phyloP scores from a whole-genome alignment of 2,329 filamentous ascomycete species.

The Verticillium isaacii region DNA sequence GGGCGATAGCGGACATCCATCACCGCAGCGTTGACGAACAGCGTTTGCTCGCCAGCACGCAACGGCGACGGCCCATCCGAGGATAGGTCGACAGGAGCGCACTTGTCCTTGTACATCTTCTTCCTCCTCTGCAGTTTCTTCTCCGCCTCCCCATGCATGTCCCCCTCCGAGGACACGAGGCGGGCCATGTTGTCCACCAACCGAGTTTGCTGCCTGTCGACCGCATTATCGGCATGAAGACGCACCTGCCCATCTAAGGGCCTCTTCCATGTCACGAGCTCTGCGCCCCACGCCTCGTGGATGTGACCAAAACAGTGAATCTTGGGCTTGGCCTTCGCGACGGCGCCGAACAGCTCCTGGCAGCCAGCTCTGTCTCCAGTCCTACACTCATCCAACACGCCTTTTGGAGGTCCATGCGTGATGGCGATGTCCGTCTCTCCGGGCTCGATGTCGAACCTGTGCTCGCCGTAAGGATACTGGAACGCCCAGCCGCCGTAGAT shows the following conservation, averaged over 20 bases:
- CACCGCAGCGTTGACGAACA: constrained; percentile 53
- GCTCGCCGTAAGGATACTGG: constrained; percentile 29
- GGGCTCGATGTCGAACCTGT: constrained; percentile 19
- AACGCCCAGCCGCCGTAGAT: constrained; percentile 34
- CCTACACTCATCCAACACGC: constrained; percentile 33
- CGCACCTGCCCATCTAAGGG: neutral
- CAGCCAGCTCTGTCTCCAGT: constrained; percentile 22
- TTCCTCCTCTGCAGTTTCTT: neutral
- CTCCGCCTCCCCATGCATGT: neutral
- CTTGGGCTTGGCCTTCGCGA: constrained; percentile 21
- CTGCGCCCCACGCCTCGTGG: constrained; percentile 29
- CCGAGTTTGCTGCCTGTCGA: constrained; percentile 38
- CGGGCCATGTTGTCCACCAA: constrained; percentile 29
- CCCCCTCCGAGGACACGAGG: neutral
- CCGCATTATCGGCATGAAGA: constrained; percentile 23
- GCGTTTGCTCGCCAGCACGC: constrained; percentile 34
- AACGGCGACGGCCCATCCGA: constrained; percentile 19
- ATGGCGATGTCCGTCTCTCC: constrained; percentile 23
- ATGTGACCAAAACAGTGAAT: constrained; percentile 33
- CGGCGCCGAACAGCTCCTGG: constrained; percentile 21
- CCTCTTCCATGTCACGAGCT: constrained; percentile 41
- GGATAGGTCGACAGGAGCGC: neutral
- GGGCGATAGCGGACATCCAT: constrained; percentile 39
- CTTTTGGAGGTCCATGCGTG: constrained; percentile 30
- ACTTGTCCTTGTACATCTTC: neutral